These are phyloP conservation scores for Eimeria falciformis DNA, from an alignment of 169 alveolate species.

Conservation along the genomic window DNA sequence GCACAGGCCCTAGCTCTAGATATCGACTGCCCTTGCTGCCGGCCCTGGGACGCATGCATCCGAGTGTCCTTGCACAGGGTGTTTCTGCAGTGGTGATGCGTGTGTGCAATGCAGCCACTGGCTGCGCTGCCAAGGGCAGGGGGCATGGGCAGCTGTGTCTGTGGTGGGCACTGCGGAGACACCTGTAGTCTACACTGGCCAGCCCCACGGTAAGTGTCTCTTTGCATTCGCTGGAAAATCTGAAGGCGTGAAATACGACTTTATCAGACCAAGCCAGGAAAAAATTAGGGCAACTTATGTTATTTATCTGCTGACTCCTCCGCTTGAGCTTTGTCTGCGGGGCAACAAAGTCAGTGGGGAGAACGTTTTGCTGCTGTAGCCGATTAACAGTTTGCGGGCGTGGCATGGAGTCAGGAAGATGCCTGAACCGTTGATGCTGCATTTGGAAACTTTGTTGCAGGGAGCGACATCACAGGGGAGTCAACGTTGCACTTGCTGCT, in stretches of 20 bases:
- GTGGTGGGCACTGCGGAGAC: conserved; percentile 66
- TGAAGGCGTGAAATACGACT: not conserved
- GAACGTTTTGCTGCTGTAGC: not conserved
- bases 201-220: conserved; percentile 58
- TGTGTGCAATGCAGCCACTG: conserved; percentile 31
- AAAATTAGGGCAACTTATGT: not conserved
- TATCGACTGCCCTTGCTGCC: too few species aligned
- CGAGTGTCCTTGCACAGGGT: too few species aligned
- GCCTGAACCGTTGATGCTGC: not conserved
- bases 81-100: not conserved
- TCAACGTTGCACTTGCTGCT: conserved; percentile 45
- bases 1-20: too few species aligned
- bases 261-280: not conserved
- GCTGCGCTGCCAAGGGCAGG: not conserved
- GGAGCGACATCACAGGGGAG: conserved; percentile 66
- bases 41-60: too few species aligned
- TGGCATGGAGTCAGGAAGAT: too few species aligned
- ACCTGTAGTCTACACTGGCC: conserved; percentile 48
- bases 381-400: too few species aligned
- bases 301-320: too few species aligned
- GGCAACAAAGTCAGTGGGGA: too few species aligned
- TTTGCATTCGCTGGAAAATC: not conserved
- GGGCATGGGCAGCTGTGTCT: conserved; percentile 61
- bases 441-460: conserved; percentile 15
- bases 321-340: too few species aligned